These are phyloP conservation scores for Talaromyces sp. DNA, from an alignment of 2,329 filamentous ascomycete genomes.

Conservation along the genomic window DNA sequence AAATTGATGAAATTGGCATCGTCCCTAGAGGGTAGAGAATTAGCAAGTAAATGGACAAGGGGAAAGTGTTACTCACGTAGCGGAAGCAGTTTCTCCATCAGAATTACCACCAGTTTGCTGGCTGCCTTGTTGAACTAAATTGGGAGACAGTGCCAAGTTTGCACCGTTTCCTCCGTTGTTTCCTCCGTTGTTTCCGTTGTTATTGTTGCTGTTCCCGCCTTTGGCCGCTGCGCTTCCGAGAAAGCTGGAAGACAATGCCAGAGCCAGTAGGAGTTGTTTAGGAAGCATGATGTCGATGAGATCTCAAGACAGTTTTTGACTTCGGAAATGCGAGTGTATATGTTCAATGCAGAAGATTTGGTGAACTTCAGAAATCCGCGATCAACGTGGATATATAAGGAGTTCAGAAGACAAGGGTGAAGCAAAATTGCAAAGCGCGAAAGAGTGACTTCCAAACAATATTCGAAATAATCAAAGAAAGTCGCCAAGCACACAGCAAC, in stretches of 20 bases:
- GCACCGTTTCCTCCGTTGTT: neutral
- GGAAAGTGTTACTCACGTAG: conserved; percentile 34
- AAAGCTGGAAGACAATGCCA: neutral
- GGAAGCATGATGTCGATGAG: neutral
- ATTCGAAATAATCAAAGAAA: neutral
- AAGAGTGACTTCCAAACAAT: neutral
- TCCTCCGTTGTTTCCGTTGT: conserved; percentile 2
- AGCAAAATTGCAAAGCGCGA: neutral
- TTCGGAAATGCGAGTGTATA: neutral
- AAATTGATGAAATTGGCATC: conserved; percentile 57
- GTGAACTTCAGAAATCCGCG: neutral
- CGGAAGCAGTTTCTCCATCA: conserved; percentile 42
- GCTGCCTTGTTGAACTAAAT: conserved; percentile 36
- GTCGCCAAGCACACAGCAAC: conserved; percentile 1
- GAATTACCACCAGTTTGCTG: conserved; percentile 20
- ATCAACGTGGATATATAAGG: neutral
- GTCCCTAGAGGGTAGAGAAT: conserved; percentile 35
- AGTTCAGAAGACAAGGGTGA: neutral
- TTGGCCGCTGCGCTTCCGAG: neutral
- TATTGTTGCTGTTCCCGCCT: conserved; percentile 15
- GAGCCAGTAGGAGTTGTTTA: neutral
- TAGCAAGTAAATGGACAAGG: neutral
- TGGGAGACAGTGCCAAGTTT: conserved; percentile 28
- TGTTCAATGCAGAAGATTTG: neutral
- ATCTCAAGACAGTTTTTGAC: neutral